phyloP scores from a whole-genome alignment of 2,329 filamentous ascomycete species.

The Aphanoascus verrucosus region DNA sequence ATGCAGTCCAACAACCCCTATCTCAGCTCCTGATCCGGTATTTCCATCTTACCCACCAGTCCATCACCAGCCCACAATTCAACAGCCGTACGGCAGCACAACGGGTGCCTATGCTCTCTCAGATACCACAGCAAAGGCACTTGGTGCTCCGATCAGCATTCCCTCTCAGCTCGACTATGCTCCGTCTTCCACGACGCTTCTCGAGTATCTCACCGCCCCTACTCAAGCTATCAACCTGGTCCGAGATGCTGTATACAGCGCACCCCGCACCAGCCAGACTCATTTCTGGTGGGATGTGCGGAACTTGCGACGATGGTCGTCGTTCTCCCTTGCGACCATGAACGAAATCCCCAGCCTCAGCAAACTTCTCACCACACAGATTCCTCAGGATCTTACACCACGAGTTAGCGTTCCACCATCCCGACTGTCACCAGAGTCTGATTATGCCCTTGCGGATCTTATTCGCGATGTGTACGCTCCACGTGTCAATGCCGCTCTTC shows the following conservation, averaged over 20 bases:
- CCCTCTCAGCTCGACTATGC: neutral
- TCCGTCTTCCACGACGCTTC: constrained; percentile 52
- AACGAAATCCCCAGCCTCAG: constrained; percentile 61
- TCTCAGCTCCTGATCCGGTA: constrained; percentile 32
- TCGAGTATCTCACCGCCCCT: constrained; percentile 64
- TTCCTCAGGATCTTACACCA: constrained; percentile 38
- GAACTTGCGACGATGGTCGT: constrained; percentile 71
- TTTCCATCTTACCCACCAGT: constrained; percentile 28
- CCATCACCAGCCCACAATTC: constrained; percentile 29
- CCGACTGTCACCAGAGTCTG: constrained; percentile 64
- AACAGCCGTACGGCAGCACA: constrained; percentile 29
- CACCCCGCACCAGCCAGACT: constrained; percentile 56
- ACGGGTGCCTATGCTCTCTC: neutral
- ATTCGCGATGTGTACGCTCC: constrained; percentile 70
- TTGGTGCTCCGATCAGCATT: constrained; percentile 1
- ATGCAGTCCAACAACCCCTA: constrained; percentile 31
- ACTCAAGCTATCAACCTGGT: constrained; percentile 78
- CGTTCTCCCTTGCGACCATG: constrained; percentile 65
- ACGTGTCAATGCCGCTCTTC: constrained; percentile 76
- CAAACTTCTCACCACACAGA: constrained; percentile 58
- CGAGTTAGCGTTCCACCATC: constrained; percentile 28
- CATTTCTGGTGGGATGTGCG: constrained; percentile 97
- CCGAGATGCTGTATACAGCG: constrained; percentile 60
- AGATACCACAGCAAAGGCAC: neutral
- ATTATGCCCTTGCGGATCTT: constrained; percentile 62